Percentiles rank a stretch among this genome's conserved stretches.
Evolutionary conservation across 1,284 basidiomycete genomes (phyloP).

Genomic region (Ceratobasidium sp.): DNA sequence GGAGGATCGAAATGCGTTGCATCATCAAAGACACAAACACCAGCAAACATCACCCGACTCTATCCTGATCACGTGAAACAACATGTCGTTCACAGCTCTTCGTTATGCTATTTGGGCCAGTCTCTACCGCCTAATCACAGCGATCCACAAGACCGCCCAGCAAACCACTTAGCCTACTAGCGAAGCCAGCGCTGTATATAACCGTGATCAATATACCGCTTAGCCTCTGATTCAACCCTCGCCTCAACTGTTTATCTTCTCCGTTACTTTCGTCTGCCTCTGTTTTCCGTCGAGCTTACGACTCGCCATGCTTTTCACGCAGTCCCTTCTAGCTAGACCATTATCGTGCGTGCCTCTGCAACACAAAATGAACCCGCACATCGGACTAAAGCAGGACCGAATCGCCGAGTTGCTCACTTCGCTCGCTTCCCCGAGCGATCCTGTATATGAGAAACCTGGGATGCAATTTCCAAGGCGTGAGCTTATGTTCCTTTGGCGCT

Average conservation of each 20-base stretch:
- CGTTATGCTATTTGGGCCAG: too few species aligned
- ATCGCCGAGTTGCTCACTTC: slow-evolving; percentile 28
- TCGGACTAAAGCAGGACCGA: slow-evolving; percentile 40
- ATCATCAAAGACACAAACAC: too few species aligned
- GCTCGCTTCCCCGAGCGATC: slow-evolving; percentile 39
- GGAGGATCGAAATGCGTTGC: too few species aligned
- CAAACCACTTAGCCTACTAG: too few species aligned
- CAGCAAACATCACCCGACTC: too few species aligned
- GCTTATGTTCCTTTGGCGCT: not conserved
- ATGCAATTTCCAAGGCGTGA: slow-evolving; percentile 41
- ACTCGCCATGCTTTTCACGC: slow-evolving; percentile 41
- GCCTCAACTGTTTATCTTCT: slow-evolving; percentile 25
- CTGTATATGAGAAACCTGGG: slow-evolving; percentile 31
- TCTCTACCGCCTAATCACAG: too few species aligned
- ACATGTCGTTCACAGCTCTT: too few species aligned
- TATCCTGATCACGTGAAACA: too few species aligned
- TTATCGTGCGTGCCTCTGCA: slow-evolving; percentile 16
- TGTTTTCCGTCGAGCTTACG: slow-evolving; percentile 20
- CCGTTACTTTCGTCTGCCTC: not conserved
- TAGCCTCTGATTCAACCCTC: not conserved
- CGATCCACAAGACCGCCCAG: too few species aligned
- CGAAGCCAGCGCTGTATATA: too few species aligned
- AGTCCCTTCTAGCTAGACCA: slow-evolving; percentile 34
- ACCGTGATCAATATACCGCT: too few species aligned
- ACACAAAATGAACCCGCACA: slow-evolving; percentile 27